A percentile compares a stretch with the other conserved stretches of the same genome.
These are phyloP conservation scores for Tilletia horrida DNA, from an alignment of 1,284 basidiomycete genomes.

Conservation along the genomic window DNA sequence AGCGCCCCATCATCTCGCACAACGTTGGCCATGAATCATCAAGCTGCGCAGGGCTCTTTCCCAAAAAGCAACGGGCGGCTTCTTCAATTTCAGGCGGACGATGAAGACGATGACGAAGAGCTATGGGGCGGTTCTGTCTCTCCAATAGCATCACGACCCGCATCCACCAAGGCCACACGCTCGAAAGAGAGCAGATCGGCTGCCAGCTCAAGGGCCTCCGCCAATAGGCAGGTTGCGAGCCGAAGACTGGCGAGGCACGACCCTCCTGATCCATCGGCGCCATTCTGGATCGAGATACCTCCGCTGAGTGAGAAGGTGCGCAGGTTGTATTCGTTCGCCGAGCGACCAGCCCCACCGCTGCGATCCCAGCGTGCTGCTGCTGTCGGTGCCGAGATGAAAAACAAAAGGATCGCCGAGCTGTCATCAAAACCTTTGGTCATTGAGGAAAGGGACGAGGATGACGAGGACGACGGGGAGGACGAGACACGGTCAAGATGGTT, in stretches of 20 bases:
- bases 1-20: neutral
- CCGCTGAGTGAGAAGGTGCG: neutral
- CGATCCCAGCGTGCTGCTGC: neutral
- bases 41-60: neutral
- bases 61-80: neutral
- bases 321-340: neutral
- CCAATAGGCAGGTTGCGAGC: neutral
- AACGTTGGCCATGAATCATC: neutral
- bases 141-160: neutral
- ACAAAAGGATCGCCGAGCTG: neutral
- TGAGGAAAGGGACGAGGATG: neutral
- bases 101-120: conserved; percentile 1
- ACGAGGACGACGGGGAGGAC: neutral
- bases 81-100: neutral
- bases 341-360: neutral
- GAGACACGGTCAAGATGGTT: conserved; percentile 3
- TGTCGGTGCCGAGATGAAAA: neutral
- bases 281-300: conserved; percentile 9
- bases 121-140: conserved; percentile 9
- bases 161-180: neutral
- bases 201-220: neutral
- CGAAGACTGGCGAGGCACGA: neutral
- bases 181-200: neutral
- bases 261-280: neutral
- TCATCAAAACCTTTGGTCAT: neutral